Percentiles rank a stretch among this genome's conserved stretches.
Evolutionary conservation across 2,329 filamentous ascomycete species (phyloP).

Genomic region (Eutypella sp.): DNA sequence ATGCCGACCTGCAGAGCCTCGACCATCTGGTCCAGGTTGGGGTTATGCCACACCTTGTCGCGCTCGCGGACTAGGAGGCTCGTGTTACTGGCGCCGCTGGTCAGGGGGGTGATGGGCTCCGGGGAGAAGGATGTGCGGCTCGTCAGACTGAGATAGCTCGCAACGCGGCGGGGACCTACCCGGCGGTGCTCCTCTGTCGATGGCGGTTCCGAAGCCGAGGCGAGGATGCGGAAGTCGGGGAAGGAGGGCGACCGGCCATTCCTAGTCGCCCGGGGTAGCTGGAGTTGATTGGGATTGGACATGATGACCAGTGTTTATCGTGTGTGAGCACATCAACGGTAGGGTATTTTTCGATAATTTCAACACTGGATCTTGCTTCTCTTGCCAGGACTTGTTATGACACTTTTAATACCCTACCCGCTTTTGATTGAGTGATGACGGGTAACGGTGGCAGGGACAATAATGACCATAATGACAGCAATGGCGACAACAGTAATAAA

Average conservation of each 20-base stretch:
- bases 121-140: not conserved
- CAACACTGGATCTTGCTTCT: too few relatives aligned
- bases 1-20: conserved; percentile 38
- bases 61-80: conserved; percentile 17
- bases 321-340: too few relatives aligned
- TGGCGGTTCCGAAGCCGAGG: not conserved
- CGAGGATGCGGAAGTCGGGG: not conserved
- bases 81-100: not conserved
- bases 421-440: too few relatives aligned
- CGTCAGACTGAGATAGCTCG: not conserved
- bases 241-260: not conserved
- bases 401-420: too few relatives aligned
- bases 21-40: conserved; percentile 38
- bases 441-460: too few relatives aligned
- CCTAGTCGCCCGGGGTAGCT: too few relatives aligned
- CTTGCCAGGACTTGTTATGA: too few relatives aligned
- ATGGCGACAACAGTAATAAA: too few relatives aligned
- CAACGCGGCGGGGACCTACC: not conserved
- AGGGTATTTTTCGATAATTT: too few relatives aligned
- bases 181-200: not conserved
- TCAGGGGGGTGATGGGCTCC: not conserved
- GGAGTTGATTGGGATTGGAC: too few relatives aligned
- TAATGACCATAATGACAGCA: too few relatives aligned
- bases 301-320: too few relatives aligned
- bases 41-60: conserved; percentile 32